phyloP scores from a whole-genome alignment of 2,329 filamentous ascomycete genomes.

The Claviceps purpurea region DNA sequence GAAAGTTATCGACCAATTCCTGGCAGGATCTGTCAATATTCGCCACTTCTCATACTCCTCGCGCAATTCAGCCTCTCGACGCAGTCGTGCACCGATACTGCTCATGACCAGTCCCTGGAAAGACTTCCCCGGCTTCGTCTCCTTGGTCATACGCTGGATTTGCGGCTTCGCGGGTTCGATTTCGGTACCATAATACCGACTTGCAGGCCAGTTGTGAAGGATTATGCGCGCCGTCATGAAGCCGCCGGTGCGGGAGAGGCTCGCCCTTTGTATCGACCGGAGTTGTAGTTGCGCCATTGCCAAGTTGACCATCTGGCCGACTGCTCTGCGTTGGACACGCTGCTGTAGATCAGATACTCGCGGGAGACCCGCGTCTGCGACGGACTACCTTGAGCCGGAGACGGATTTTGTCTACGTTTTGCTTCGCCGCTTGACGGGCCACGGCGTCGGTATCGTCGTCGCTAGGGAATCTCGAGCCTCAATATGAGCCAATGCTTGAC shows the following conservation, averaged over 20 bases:
- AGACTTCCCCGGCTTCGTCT: slow-evolving; percentile 24
- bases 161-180: slow-evolving; percentile 22
- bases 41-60: slow-evolving; percentile 33
- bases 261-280: slow-evolving; percentile 16
- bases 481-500: neutral
- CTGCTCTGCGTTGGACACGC: neutral
- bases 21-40: slow-evolving; percentile 25
- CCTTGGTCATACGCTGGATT: slow-evolving; percentile 19
- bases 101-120: slow-evolving; percentile 49
- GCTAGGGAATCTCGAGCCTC: no score
- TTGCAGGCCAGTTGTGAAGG: slow-evolving; percentile 7
- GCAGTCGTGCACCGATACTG: slow-evolving; percentile 40
- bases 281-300: slow-evolving; percentile 22
- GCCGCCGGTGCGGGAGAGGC: slow-evolving; percentile 8
- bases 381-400: neutral
- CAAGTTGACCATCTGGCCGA: slow-evolving; percentile 1
- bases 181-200: slow-evolving; percentile 22
- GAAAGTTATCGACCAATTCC: slow-evolving; percentile 40
- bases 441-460: no score
- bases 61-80: slow-evolving; percentile 40
- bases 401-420: neutral
- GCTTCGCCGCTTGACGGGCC: no score
- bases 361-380: slow-evolving; percentile 1
- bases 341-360: neutral
- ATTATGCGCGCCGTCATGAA: slow-evolving; percentile 9